Conservation (phyloP, 2,329 filamentous ascomycete genomes). For the Zymoseptoria passerinii region DNA sequence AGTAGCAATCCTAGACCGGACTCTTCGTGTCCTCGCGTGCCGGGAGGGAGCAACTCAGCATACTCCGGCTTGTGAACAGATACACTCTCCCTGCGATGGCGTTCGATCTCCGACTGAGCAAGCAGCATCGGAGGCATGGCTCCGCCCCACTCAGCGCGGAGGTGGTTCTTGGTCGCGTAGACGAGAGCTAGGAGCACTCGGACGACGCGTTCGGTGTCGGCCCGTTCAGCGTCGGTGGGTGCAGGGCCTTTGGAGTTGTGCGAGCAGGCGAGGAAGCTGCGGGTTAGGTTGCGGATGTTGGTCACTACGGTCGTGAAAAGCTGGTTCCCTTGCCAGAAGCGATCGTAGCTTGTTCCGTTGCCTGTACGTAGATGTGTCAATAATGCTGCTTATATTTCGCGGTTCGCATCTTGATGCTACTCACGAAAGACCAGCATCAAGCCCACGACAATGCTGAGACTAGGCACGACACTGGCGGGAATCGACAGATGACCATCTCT, state of each 20-base stretch:
- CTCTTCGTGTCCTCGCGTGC: conserved; percentile 41
- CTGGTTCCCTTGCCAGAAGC: conserved; percentile 47
- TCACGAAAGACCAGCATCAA: conserved; percentile 49
- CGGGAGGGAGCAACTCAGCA: conserved; percentile 27
- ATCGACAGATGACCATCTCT: conserved; percentile 43
- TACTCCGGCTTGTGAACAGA: conserved; percentile 29
- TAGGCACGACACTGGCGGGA: conserved; percentile 53
- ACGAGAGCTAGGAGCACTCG: conserved; percentile 53
- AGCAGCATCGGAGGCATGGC: conserved; percentile 27
- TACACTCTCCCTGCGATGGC: conserved; percentile 22
- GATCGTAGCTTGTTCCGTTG: conserved; percentile 55
- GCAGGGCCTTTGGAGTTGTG: conserved; percentile 21
- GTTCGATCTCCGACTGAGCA: conserved; percentile 17
- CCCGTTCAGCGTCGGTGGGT: conserved; percentile 38
- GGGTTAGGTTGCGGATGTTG: conserved; percentile 51
- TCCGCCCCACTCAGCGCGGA: conserved; percentile 54
- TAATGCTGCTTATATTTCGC: no score
- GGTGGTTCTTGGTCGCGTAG: conserved; percentile 56
- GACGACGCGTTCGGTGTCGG: conserved; percentile 52
- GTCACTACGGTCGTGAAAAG: conserved; percentile 51
- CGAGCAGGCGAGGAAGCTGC: conserved; percentile 47
- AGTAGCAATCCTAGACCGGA: conserved; percentile 52
- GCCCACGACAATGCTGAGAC: conserved; percentile 57
- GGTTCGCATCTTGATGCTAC: no score
- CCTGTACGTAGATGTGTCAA: no score